Evolutionary conservation across 169 alveolate species (phyloP), one percentile per base, ranked within the genome.

Genomic region (Eimeria nieschulzi): DNA sequence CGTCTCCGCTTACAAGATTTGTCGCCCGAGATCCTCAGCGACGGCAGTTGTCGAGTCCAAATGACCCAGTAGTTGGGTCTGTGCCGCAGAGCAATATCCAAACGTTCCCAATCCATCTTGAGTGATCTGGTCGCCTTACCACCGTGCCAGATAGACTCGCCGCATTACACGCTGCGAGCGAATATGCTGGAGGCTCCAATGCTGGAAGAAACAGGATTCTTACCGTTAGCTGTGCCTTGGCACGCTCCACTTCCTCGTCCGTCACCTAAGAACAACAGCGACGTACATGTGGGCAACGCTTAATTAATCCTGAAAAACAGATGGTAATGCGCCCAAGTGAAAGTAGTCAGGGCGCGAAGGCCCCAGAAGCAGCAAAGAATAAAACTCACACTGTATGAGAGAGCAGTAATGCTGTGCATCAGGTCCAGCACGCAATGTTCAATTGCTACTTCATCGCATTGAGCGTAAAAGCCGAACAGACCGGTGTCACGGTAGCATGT

Each of bases 401-500:
- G 93, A 25, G 97, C 92, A 6, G 98, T 96, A 63, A 95, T 92
- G 23, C 97, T 97, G 90, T 95, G 96, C 97, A 96, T 95, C 54
- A 96, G 95, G 68, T 90, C 93, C 83, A 72, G 76, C 73, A 95
- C 94, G 79, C 97, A 95, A 93, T 96, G 98, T 87, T 95, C 97
- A 3, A 95, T 95, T 6, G 98, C 98, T 66, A 96, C 95, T 64
- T 96, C 98, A 92, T 96, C 98, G 68, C 96, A 90, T 75, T 95
- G 96, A 7, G 96, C 97, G 80, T 96, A 95, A 90, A 94, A 94
- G 10, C 99, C 99, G 93, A 97, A 98, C 55, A 97, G 91, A 26
- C 99, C 99, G 56, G 99, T 97, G 92, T 98, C 99, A 70, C 97
- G 96, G 95, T 98, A 98, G 86, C 97, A 95, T 2, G 98, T 97